These are phyloP conservation scores for Rhynchosporium graminicola DNA, from an alignment of 2,329 filamentous ascomycete species.

Conservation along the genomic window DNA sequence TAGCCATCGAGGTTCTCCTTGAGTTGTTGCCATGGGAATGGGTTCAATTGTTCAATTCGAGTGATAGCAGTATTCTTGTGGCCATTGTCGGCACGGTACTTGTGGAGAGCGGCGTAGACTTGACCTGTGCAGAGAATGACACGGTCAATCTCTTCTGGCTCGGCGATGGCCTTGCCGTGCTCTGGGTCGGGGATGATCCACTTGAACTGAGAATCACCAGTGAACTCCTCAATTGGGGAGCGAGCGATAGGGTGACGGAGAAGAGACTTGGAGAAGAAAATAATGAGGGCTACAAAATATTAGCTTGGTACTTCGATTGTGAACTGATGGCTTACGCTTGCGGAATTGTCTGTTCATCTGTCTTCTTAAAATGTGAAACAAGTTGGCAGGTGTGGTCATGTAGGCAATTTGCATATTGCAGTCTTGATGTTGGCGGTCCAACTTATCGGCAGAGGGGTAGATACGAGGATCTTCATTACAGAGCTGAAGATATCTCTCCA, in stretches of 20 bases:
- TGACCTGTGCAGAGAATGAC: constrained; percentile 94
- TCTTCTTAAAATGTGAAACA: constrained; percentile 94
- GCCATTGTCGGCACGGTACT: constrained; percentile 84
- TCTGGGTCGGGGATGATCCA: constrained; percentile 94
- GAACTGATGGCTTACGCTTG: constrained; percentile 71
- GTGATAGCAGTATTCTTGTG: constrained; percentile 92
- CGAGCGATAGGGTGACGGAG: constrained; percentile 92
- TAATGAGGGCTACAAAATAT: constrained; percentile 68
- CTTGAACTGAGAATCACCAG: constrained; percentile 86
- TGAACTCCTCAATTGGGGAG: constrained; percentile 88
- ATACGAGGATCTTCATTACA: constrained; percentile 96
- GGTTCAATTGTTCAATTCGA: constrained; percentile 95
- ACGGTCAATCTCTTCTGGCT: constrained; percentile 85
- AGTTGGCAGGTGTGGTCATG: constrained; percentile 93
- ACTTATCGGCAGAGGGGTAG: constrained; percentile 85
- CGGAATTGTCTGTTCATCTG: constrained; percentile 99
- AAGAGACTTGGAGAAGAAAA: constrained; percentile 98
- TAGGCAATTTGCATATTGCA: constrained; percentile 99
- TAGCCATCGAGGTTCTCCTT: constrained; percentile 96
- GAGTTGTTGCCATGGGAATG: constrained; percentile 97
- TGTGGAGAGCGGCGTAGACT: constrained; percentile 86
- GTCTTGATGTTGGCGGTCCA: constrained; percentile 97
- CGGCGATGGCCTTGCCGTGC: constrained; percentile 75
- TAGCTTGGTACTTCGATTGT: constrained; percentile 20
- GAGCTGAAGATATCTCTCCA: constrained; percentile 96